A percentile compares a stretch with the other conserved stretches of the same genome.
These are phyloP conservation scores for Agaricus bisporus DNA, from an alignment of 768 basidiomycete species.

Conservation along the genomic window DNA sequence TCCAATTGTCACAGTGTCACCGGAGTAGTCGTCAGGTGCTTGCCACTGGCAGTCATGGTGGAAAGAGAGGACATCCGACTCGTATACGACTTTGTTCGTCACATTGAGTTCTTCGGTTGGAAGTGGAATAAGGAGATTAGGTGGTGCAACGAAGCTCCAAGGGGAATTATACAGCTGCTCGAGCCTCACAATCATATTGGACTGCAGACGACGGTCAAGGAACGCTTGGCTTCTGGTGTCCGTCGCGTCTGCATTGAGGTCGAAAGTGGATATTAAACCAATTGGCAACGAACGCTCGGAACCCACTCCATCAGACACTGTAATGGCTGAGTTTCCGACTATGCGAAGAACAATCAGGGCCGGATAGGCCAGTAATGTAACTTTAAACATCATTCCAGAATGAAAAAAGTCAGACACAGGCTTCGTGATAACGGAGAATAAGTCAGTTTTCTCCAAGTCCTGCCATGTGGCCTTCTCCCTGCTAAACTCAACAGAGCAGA, in stretches of 20 bases:
- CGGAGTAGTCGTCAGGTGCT: neutral
- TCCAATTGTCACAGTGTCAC: neutral
- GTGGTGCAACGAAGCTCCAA: neutral
- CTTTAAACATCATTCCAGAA: neutral
- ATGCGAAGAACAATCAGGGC: no score
- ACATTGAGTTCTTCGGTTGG: neutral
- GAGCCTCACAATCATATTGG: neutral
- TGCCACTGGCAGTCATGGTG: conserved; percentile 4
- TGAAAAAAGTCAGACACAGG: no score
- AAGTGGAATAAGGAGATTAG: conserved; percentile 1
- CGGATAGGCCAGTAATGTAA: neutral
- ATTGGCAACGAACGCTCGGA: neutral
- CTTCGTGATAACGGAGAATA: no score
- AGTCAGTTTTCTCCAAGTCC: no score
- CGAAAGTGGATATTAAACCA: neutral
- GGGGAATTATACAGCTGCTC: neutral
- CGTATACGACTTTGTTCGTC: neutral
- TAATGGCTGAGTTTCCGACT: neutral
- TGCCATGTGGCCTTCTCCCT: no score
- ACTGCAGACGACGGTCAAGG: neutral
- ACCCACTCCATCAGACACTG: conserved; percentile 3
- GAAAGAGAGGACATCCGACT: neutral
- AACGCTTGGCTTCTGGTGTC: neutral
- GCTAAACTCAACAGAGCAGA: no score
- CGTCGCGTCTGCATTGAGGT: neutral